Evolutionary conservation across 768 basidiomycete species (phyloP).

Genomic region (Collybiopsis confluens): DNA sequence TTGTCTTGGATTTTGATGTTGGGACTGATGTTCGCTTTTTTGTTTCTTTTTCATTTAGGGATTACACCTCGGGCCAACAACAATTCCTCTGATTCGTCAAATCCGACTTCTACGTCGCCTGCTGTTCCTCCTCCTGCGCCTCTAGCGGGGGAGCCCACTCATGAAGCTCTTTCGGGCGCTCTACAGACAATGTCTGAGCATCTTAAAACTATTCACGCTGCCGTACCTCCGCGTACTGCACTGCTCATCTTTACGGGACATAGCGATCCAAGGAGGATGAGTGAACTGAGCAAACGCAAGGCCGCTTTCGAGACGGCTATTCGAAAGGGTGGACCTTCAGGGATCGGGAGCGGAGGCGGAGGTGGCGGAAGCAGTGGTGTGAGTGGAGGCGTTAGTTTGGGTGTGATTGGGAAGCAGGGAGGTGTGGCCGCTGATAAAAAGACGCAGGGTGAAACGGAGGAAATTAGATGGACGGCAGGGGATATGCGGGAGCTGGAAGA

Average conservation of each 20-base stretch:
- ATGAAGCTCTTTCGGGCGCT: constrained; percentile 28
- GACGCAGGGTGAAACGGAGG: too few species aligned
- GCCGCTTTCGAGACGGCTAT: constrained; percentile 66
- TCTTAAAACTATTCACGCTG: constrained; percentile 55
- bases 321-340: constrained; percentile 49
- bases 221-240: constrained; percentile 77
- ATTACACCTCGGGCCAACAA: not conserved
- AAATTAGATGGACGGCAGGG: constrained; percentile 55
- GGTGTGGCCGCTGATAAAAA: too few species aligned
- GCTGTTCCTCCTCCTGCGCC: constrained; percentile 29
- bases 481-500: constrained; percentile 80
- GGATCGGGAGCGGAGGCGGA: constrained; percentile 14
- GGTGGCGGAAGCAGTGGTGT: too few species aligned
- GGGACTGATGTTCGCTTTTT: not conserved
- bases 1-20: not conserved
- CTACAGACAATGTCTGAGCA: constrained; percentile 56
- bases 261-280: constrained; percentile 81
- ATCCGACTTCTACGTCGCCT: constrained; percentile 50
- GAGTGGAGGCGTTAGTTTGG: too few species aligned
- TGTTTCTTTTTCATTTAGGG: too few species aligned
- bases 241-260: constrained; percentile 87
- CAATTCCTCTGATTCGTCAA: not conserved
- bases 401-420: too few species aligned
- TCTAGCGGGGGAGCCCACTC: constrained; percentile 26
- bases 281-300: constrained; percentile 65